Conservation (phyloP, 2,329 filamentous ascomycete genomes). For the Botryosphaeria dothidea region DNA sequence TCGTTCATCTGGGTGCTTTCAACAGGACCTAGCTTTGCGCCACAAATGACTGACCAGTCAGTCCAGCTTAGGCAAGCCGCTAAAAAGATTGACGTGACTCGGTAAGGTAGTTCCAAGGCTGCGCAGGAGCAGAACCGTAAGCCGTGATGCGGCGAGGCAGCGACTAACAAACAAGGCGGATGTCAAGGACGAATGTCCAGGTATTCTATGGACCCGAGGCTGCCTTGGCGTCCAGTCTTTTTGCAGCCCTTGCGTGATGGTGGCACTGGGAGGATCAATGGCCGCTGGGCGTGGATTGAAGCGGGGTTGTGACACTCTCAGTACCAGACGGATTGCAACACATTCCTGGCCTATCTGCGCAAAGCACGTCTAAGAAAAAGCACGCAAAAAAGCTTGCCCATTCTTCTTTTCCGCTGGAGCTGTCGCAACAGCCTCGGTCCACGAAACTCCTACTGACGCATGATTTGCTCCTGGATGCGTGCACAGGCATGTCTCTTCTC, state of each 20-base stretch:
- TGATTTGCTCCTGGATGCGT: not conserved
- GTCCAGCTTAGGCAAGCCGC: too few relatives aligned
- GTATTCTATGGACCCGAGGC: not conserved
- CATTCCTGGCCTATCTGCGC: not conserved
- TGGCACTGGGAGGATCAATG: not conserved
- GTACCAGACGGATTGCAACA: not conserved
- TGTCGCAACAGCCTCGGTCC: not conserved
- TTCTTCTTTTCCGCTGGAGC: not conserved
- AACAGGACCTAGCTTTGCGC: too few relatives aligned
- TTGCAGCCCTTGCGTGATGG: not conserved
- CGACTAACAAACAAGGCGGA: not conserved
- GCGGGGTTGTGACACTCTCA: not conserved
- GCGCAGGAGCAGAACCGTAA: too few relatives aligned
- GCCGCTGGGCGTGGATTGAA: not conserved
- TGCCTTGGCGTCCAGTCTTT: not conserved
- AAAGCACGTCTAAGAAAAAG: not conserved
- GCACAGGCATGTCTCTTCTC: not conserved
- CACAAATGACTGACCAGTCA: too few relatives aligned
- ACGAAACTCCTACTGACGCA: not conserved
- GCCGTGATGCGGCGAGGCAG: conserved; percentile 7
- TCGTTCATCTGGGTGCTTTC: too few relatives aligned
- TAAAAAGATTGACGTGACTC: too few relatives aligned
- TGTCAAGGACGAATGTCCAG: not conserved
- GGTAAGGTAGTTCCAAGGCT: too few relatives aligned
- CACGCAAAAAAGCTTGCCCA: not conserved